These are phyloP conservation scores for Lentinula boryana DNA, from an alignment of 768 basidiomycete species.

Conservation along the genomic window DNA sequence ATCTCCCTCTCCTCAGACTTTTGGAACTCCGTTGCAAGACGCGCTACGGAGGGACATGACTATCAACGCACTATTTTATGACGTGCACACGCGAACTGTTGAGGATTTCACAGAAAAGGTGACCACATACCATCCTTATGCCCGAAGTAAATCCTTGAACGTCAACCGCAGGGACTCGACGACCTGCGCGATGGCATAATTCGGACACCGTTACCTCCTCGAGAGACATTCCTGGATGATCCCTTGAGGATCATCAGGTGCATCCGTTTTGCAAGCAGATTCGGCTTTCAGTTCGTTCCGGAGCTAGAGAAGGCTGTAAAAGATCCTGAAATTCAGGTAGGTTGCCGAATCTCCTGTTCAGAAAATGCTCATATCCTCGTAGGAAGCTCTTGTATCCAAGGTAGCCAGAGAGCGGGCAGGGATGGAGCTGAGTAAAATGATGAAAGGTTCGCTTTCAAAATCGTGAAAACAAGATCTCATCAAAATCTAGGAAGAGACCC, in stretches of 20 bases:
- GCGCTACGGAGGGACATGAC: constrained; percentile 88
- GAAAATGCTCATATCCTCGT: background rate
- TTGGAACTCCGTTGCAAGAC: constrained; percentile 90
- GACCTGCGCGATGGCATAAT: constrained; percentile 77
- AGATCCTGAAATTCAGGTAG: constrained; percentile 60
- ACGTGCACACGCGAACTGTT: constrained; percentile 77
- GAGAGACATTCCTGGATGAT: constrained; percentile 89
- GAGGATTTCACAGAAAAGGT: constrained; percentile 88
- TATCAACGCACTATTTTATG: constrained; percentile 95
- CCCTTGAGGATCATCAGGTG: constrained; percentile 90
- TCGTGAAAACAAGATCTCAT: background rate
- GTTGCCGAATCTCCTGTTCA: background rate
- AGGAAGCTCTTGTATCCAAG: constrained; percentile 69
- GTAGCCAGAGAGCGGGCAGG: constrained; percentile 90
- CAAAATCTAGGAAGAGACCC: constrained; percentile 63
- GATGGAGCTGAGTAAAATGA: constrained; percentile 91
- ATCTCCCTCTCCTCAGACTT: constrained; percentile 45
- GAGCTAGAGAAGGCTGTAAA: constrained; percentile 60
- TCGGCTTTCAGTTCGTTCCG: constrained; percentile 72
- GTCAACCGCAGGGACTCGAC: constrained; percentile 57
- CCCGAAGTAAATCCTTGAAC: background rate
- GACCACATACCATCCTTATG: background rate
- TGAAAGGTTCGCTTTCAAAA: constrained; percentile 54
- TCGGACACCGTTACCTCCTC: constrained; percentile 83
- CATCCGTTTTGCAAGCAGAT: constrained; percentile 86